Evolutionary conservation across 202 grass and related monocot species (phyloP).

Genomic region (Carex arenaria): DNA sequence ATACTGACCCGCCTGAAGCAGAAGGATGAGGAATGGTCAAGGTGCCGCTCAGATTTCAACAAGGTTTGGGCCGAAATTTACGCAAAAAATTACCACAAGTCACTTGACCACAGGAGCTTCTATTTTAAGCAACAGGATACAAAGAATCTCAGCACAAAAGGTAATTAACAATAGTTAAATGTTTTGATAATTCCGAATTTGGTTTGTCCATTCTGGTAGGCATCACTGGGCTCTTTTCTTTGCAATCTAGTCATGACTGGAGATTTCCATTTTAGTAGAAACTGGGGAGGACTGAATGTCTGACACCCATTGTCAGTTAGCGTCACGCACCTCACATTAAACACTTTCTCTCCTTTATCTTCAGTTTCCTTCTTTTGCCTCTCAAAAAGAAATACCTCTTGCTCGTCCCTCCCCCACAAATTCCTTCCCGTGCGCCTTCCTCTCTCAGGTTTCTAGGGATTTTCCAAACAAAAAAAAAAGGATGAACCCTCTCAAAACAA

Average conservation of each 20-base stretch:
- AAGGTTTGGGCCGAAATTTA: conserved; percentile 86
- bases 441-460: neutral
- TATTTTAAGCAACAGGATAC: conserved; percentile 81
- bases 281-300: neutral
- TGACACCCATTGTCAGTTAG: conserved; percentile 1
- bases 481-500: neutral
- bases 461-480: neutral
- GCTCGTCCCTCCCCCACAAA: neutral
- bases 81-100: conserved; percentile 78
- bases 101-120: conserved; percentile 78
- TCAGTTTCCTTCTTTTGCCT: neutral
- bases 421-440: neutral
- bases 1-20: conserved; percentile 74
- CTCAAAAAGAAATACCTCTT: neutral
- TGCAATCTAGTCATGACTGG: conserved; percentile 18
- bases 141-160: conserved; percentile 76
- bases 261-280: conserved; percentile 12
- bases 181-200: neutral
- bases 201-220: neutral
- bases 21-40: conserved; percentile 75
- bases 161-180: conserved; percentile 28
- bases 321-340: neutral
- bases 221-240: conserved; percentile 9
- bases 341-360: neutral
- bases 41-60: conserved; percentile 72